Base-by-base conservation (phyloP, 331 rosid species). In the Malus hybrid region DNA sequence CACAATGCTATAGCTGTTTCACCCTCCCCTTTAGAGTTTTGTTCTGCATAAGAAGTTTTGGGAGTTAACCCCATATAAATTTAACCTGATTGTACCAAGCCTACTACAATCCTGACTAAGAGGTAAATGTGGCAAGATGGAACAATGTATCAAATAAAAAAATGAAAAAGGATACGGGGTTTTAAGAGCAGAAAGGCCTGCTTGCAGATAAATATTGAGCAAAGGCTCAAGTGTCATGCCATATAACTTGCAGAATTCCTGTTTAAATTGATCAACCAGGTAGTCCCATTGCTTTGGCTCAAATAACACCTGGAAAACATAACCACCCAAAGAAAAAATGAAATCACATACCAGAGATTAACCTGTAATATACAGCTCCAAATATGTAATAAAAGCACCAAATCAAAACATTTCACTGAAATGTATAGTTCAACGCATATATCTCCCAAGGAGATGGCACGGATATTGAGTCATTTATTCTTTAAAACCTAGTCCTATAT, bases 201-300 rank as follows among this genome's bases (percentile, higher is more conserved):
- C 99, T 90, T 94, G 99, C 75, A 94, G 84, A 79, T 87, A 94
- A 67, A 94, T 94, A 76, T 88, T 87, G 36, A 94, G 97, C 88
- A 94, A 79, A 52, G 97, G 99, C 82, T 92, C 97, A 27, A 87
- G 86, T 3, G 97, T 92, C 99, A 94, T 92, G 90, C 99, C 97
- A 75, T 94, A 92, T 84, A 94, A 85, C 84, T 90, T 94, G 92
- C 94, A 94, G 87, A 94, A 94, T 78, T 94, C 99, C 89, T 92
- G 97, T 82, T 91, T 94, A 76, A 94, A 94, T 79, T 84, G 97
- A 71, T 92, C 91, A 61, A 88, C 99, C 59, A 92, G 89, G 85
- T 73, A 76, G 79, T 92, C 96, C 99, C 99, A 94, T 78, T 94
- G 97, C 83, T 89, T 90, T 64, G 90, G 86, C 84, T 94, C 97